Conservation (phyloP, 2,329 filamentous ascomycete species). For the Fusarium sp. region DNA sequence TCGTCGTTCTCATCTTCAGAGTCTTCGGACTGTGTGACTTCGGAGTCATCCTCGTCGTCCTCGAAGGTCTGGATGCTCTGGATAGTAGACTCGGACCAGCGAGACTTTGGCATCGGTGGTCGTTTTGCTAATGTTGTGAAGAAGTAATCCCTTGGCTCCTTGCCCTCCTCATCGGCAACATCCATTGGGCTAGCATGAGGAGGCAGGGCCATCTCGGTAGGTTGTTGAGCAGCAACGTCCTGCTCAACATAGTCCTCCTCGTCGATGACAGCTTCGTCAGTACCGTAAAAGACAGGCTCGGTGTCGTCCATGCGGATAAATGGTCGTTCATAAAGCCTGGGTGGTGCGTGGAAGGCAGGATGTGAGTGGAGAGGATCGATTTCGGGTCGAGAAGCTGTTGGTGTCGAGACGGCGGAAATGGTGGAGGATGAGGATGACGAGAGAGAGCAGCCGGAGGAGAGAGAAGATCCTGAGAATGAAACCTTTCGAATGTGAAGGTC, state of each 20-base stretch:
- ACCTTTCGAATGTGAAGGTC: slow-evolving; percentile 59
- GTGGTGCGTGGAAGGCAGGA: slow-evolving; percentile 55
- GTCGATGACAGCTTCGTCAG: slow-evolving; percentile 40
- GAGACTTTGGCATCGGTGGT: slow-evolving; percentile 54
- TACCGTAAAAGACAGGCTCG: slow-evolving; percentile 49
- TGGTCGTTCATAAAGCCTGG: slow-evolving; percentile 54
- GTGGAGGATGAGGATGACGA: slow-evolving; percentile 53
- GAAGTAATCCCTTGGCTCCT: slow-evolving; percentile 54
- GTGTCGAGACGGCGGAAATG: slow-evolving; percentile 40
- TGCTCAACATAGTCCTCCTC: slow-evolving; percentile 47
- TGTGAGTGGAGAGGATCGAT: slow-evolving; percentile 54
- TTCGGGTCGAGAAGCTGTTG: slow-evolving; percentile 43
- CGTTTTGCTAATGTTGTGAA: slow-evolving; percentile 48
- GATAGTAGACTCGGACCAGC: slow-evolving; percentile 61
- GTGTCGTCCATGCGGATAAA: slow-evolving; percentile 49
- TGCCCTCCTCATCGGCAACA: slow-evolving; percentile 39
- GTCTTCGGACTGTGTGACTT: slow-evolving; percentile 41
- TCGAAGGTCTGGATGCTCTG: slow-evolving; percentile 48
- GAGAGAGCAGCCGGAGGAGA: slow-evolving; percentile 55
- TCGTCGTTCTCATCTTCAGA: slow-evolving; percentile 44
- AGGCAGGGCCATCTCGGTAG: slow-evolving; percentile 51
- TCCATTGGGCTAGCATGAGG: slow-evolving; percentile 48
- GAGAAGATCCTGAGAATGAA: slow-evolving; percentile 57
- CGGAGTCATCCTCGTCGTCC: slow-evolving; percentile 43
- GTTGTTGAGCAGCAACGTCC: slow-evolving; percentile 45